Evolutionary conservation across 352 stramenopile genomes (phyloP), one percentile per base, ranked within the genome.

Genomic region (Phytophthora europaea): DNA sequence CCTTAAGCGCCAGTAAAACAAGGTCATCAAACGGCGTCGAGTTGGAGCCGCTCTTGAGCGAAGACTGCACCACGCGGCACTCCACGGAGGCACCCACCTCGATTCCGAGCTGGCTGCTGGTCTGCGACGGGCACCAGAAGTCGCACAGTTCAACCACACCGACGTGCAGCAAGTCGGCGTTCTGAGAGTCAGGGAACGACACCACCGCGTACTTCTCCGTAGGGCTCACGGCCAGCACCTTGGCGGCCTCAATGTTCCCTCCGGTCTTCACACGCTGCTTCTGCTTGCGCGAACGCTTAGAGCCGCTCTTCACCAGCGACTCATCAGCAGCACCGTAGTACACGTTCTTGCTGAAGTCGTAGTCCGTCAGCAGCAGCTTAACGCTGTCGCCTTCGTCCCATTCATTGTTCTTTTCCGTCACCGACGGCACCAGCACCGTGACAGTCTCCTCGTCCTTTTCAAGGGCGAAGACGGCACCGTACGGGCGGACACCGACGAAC

Each of bases 311-410:
- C 3, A 94, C 87, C 8, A 95, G 74, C n/a, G 64, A 60, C 3
- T 69, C 67, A 34, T 87, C 80, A 12, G 81, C 69, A 23, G 73
- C 63, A 10, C 79, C 91, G 51, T 88, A 95, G 71, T 88, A 97
- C 40, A 97, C 82, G 47, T 81, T 80, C 80, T 96, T 97, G 31
- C 90, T 91, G 53, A 92, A 92, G 66, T 97, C 90, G 70, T 92
- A 97, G 75, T 97, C 89, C 1, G 91, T 87, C 3, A 96, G 76
- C 15, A 93, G 62, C 50, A 97, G 47, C 81, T 96, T 95, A 33
- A 94, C 78, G 38, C 63, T 77, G 59, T 90, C 76, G 38, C 84
- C 85, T 72, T 95, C 86, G 54, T 85, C 74, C 80, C 81, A 92
- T 23, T 74, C 56, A 8, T 55, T 73, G 6, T 75, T 72, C 18